Base-by-base conservation (phyloP, 1,139 yeast genomes). In the Lodderomyces jiufengensis region DNA sequence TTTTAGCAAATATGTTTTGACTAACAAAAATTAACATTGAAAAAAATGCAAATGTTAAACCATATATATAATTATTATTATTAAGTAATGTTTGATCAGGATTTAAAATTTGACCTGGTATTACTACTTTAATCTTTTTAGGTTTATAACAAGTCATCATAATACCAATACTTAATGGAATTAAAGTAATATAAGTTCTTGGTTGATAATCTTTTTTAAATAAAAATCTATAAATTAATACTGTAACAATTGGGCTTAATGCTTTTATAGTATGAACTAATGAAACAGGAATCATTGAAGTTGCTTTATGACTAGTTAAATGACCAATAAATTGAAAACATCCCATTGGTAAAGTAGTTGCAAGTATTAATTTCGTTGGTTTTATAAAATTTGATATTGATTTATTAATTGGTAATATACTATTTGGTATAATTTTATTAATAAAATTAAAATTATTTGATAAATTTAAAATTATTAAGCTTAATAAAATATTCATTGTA, bases 241-340 rank as follows among this genome's bases (percentile, higher is more conserved):
- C 96, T 0, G 97, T 90, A 34, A 85, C 75, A 26, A 90, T 67
- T 2, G 97, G 97, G 31, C 95, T 82, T 31, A 88, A 67, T 1
- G 96, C 92, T 61, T 90, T 90, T 49, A 90, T 80, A 12, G 96
- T 88, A 58, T 88, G 96, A 20, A 90, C 96, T 46, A 90, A 63
- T 4, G 95, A 84, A 12, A 90, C 96, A 0, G 97, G 96, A 32
- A 90, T 84, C 43, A 83, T 61, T 3, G 88, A 76, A 2, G 96
- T 87, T 16, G 97, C 92, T 57, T 84, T 84, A 56, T 88, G 95
- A 5, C 95, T 78, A 9, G 95, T 78, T 42, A 88, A 77, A 58
- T 90, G 97, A 13, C 97, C 97, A 22, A 81, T 66, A 45, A 90
- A 84, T 63, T 90, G 97, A 61, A 90, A 90, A 40, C 80, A 65